phyloP scores from a whole-genome alignment of 169 alveolate genomes.

The Plasmodium billcollinsi region DNA sequence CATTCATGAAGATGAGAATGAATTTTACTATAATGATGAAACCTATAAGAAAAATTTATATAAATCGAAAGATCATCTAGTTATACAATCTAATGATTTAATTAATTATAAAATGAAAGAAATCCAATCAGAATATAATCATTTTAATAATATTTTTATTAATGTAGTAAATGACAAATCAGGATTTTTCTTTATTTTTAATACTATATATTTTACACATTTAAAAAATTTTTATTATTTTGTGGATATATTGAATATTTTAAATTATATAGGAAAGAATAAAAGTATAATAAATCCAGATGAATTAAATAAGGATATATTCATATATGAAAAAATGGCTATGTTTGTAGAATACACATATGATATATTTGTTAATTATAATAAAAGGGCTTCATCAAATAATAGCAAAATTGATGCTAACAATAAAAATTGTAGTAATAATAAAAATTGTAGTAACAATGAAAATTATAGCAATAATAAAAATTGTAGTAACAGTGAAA shows the following conservation, averaged over 20 bases:
- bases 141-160: conserved; percentile 23
- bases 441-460: too few species aligned
- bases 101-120: conserved; percentile 32
- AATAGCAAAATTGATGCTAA: neutral
- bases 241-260: conserved; percentile 47
- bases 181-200: conserved; percentile 57
- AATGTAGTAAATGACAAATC: conserved; percentile 49
- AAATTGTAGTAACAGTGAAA: too few species aligned
- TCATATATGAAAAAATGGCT: conserved; percentile 61
- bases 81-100: neutral
- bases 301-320: conserved; percentile 1
- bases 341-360: conserved; percentile 32
- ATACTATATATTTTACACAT: conserved; percentile 45
- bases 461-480: too few species aligned
- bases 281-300: neutral
- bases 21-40: neutral
- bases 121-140: conserved; percentile 6
- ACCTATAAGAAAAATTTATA: neutral
- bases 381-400: neutral
- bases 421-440: neutral
- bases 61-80: neutral
- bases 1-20: neutral
- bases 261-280: conserved; percentile 51
- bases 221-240: conserved; percentile 66
- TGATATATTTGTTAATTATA: conserved; percentile 1